A percentile compares a stretch with the other conserved stretches of the same genome.
Conservation (phyloP, 2,329 filamentous ascomycete species). For the Cryphonectria carpinicola region DNA sequence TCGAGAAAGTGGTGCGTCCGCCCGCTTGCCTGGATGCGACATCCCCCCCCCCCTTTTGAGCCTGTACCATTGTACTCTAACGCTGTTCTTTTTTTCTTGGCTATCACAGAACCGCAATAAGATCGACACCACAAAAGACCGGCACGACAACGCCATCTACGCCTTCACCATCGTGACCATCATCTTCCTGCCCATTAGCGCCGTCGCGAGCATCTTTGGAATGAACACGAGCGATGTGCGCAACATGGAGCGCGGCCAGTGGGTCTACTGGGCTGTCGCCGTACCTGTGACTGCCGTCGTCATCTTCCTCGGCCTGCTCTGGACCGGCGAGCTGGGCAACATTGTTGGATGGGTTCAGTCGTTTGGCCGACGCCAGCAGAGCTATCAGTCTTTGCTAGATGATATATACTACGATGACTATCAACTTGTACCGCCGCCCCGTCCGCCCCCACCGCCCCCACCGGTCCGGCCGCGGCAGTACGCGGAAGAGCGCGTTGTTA, state of each 20-base stretch:
- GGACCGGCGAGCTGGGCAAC: slow-evolving; percentile 48
- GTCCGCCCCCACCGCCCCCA: background rate
- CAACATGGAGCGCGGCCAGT: slow-evolving; percentile 40
- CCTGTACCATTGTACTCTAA: too few species aligned
- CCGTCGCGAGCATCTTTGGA: slow-evolving; percentile 54
- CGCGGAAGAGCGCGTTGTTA: background rate
- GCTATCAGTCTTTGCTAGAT: background rate
- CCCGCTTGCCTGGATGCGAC: too few species aligned
- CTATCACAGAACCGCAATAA: background rate
- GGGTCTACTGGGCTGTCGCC: slow-evolving; percentile 55
- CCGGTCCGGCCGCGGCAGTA: background rate
- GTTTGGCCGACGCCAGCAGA: background rate
- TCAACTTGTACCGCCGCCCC: background rate
- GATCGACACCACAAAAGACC: slow-evolving; percentile 44
- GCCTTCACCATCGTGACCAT: slow-evolving; percentile 55
- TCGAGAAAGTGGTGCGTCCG: background rate
- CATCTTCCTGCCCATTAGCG: slow-evolving; percentile 51
- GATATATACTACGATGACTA: background rate
- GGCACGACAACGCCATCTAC: slow-evolving; percentile 51
- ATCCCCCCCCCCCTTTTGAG: too few species aligned
- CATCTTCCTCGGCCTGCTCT: slow-evolving; percentile 46
- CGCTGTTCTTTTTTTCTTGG: background rate
- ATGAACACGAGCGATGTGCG: slow-evolving; percentile 56
- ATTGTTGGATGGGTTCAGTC: slow-evolving; percentile 33
- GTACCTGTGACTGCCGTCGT: slow-evolving; percentile 50